Base-by-base conservation (phyloP, 176 grass and related monocot genomes). In the Phragmites australis region DNA sequence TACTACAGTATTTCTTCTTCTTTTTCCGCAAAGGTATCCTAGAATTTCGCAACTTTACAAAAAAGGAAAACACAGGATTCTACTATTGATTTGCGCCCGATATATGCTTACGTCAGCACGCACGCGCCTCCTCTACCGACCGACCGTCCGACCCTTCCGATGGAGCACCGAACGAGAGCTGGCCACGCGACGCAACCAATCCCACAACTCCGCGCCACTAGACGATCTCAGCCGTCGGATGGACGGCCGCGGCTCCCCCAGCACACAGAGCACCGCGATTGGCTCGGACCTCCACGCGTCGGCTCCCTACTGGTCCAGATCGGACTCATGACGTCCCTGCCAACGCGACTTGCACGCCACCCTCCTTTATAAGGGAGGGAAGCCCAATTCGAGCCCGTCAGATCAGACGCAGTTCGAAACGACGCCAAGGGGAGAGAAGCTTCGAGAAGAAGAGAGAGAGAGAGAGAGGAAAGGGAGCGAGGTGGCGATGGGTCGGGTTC, bases 401-500 rank as follows among this genome's bases (percentile, higher is more conserved):
- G 34, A 32, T 23, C 69, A 68, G n/a, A 12, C 29, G 29, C 81
- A 60, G 60, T 52, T 75, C 18, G 30, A 25, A 51, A 14, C 5
- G 0, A 25, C 56, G 14, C 45, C 1, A 21, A 12, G 64, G 16
- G 40, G 11, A 0, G 49, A 31, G 68, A 65, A 63, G 57, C 47
- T 72, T 77, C 53, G 4, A 48, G 77, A n/a, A 39, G 19, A 41
- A 8, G 26, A 54, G 52, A 17, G 14, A 32, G 46, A 25, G 49
- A 16, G 6, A 6, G 25, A 2, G n/a, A n/a, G n/a, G n/a, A n/a
- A n/a, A n/a, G n/a, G n/a, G n/a, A n/a, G n/a, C n/a, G n/a, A n/a
- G n/a, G n/a, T n/a, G 23, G 25, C 70, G 59, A 91, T 92, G 90
- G 90, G 82, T 92, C 90, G 86, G 70, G 40, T 30, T 73, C 86